These are phyloP conservation scores for Aspergillus fijiensis DNA, from an alignment of 2,329 filamentous ascomycete genomes.

Conservation along the genomic window DNA sequence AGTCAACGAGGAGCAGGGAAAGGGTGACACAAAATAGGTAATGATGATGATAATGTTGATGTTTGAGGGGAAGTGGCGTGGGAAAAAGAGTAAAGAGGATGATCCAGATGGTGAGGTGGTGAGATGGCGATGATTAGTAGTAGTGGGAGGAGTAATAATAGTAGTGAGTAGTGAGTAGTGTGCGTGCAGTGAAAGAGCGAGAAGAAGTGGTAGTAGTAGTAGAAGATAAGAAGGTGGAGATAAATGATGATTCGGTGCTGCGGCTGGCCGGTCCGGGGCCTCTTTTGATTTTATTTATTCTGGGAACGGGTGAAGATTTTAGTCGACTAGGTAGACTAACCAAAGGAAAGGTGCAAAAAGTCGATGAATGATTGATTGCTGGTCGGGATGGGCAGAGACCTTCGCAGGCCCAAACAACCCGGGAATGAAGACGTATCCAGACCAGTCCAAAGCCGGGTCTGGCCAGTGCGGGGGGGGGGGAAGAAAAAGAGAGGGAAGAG, in stretches of 20 bases:
- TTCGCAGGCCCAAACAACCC: constrained; percentile 10
- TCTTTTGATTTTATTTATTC: constrained; percentile 1
- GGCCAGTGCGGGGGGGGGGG: constrained; percentile 25
- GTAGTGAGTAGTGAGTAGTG: background rate
- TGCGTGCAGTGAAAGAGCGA: background rate
- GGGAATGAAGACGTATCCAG: constrained; percentile 21
- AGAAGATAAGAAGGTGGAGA: background rate
- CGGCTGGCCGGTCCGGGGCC: background rate
- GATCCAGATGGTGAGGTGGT: background rate
- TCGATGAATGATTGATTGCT: constrained; percentile 3
- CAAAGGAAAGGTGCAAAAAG: background rate
- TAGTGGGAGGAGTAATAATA: background rate
- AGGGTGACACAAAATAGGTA: background rate
- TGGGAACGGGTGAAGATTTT: background rate
- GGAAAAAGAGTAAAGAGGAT: constrained; percentile 1
- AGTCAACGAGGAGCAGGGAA: background rate
- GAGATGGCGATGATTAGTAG: background rate
- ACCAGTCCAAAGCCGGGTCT: constrained; percentile 21
- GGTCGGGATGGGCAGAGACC: constrained; percentile 8
- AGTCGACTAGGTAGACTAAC: too few species aligned
- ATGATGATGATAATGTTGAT: background rate
- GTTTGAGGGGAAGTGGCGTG: background rate
- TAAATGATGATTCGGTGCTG: background rate
- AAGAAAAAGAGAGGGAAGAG: background rate
- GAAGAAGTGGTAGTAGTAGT: background rate